Conservation (phyloP, 1,284 basidiomycete genomes). For the Trichosporon faecale region DNA sequence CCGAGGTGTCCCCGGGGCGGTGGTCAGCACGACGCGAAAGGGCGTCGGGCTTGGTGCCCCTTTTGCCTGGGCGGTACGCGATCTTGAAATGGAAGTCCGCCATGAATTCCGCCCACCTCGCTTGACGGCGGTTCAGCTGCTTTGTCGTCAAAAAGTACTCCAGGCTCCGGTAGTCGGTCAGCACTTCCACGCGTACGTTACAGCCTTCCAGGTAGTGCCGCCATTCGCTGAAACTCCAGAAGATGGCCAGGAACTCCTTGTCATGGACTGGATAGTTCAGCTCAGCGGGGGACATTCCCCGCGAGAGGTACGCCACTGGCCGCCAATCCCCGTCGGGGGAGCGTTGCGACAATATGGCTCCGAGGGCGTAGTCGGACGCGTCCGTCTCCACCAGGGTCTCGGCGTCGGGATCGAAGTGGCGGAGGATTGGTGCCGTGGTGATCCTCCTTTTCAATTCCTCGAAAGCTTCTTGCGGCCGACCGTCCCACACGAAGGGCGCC, state of each 20-base stretch:
- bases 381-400: constrained; percentile 45
- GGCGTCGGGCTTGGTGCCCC: constrained; percentile 49
- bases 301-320: constrained; percentile 47
- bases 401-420: constrained; percentile 46
- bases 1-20: constrained; percentile 3
- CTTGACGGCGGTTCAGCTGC: constrained; percentile 53
- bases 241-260: constrained; percentile 55
- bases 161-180: constrained; percentile 56
- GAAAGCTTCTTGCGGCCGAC: neutral
- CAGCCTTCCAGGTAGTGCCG: constrained; percentile 50
- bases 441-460: neutral
- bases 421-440: neutral
- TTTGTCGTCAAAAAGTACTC: constrained; percentile 52
- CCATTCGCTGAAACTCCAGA: constrained; percentile 52
- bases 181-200: constrained; percentile 37
- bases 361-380: constrained; percentile 39
- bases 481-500: constrained; percentile 25
- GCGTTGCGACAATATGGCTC: constrained; percentile 37
- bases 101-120: constrained; percentile 52
- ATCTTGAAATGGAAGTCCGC: constrained; percentile 51
- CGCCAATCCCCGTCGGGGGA: constrained; percentile 29
- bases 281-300: constrained; percentile 37
- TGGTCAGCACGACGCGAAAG: constrained; percentile 52
- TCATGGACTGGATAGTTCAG: constrained; percentile 55
- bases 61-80: constrained; percentile 50